A percentile compares a stretch with the other conserved stretches of the same genome.
phyloP scores from a whole-genome alignment of 2,329 filamentous ascomycete genomes.

The Tolypocladium amazonense region DNA sequence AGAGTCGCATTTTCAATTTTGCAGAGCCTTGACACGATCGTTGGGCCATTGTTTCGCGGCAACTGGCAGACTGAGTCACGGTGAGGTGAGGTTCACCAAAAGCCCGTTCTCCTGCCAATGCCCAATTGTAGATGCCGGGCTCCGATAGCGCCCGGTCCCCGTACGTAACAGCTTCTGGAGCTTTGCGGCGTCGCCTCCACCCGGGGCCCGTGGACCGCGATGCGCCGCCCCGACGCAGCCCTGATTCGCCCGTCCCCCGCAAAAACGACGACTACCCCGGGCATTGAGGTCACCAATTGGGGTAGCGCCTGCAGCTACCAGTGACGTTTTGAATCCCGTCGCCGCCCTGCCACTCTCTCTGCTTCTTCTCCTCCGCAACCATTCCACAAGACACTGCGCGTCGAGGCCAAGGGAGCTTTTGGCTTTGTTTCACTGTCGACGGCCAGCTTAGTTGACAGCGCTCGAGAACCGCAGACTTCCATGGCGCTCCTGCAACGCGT shows the following conservation, averaged over 20 bases:
- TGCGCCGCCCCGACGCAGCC: neutral
- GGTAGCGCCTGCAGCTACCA: neutral
- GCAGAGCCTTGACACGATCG: neutral
- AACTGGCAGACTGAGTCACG: neutral
- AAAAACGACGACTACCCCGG: neutral
- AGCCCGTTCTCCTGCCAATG: neutral
- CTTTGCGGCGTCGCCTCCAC: neutral
- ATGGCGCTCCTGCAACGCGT: conserved; percentile 23
- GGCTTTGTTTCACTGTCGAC: neutral
- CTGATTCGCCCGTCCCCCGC: neutral
- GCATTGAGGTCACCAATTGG: neutral
- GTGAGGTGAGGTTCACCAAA: neutral
- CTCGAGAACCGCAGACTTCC: neutral
- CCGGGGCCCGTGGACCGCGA: conserved; percentile 2
- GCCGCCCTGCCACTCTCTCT: neutral
- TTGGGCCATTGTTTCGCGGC: no score
- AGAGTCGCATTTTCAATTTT: neutral
- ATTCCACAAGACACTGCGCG: neutral
- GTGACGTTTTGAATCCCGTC: neutral
- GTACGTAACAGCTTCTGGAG: conserved; percentile 1
- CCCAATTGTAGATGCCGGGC: neutral
- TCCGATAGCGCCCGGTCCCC: neutral
- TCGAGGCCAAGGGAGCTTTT: neutral
- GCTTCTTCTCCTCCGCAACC: neutral
- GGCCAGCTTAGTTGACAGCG: neutral